These are phyloP conservation scores for Isatis tinctoria DNA, from an alignment of 345 rosid species.

Conservation along the genomic window DNA sequence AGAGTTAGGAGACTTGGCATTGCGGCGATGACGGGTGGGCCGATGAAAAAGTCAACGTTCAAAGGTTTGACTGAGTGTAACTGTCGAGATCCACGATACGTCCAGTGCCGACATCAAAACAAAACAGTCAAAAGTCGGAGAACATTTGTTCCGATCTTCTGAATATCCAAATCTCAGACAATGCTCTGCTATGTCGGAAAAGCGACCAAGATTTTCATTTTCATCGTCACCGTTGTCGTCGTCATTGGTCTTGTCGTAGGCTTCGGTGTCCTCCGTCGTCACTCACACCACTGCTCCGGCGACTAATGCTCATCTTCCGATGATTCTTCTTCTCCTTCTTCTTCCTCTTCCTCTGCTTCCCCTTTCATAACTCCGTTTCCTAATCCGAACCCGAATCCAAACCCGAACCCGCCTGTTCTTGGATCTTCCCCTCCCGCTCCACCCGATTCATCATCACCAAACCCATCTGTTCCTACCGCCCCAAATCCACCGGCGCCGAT, in stretches of 20 bases:
- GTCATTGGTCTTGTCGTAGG: constrained; percentile 71
- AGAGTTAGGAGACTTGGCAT: background rate
- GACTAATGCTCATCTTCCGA: constrained; percentile 45
- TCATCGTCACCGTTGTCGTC: constrained; percentile 64
- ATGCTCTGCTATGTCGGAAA: constrained; percentile 90
- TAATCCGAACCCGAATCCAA: constrained; percentile 15
- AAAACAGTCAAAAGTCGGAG: background rate
- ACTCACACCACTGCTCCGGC: constrained; percentile 53
- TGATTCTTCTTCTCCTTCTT: constrained; percentile 27
- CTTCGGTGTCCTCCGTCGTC: constrained; percentile 59
- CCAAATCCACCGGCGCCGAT: constrained; percentile 37
- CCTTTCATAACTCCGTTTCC: constrained; percentile 40
- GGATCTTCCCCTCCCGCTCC: constrained; percentile 31
- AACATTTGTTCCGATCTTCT: background rate
- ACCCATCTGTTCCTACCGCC: constrained; percentile 23
- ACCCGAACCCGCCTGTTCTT: constrained; percentile 35
- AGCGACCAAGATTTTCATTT: constrained; percentile 98
- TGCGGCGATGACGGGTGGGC: background rate
- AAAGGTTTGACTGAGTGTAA: constrained; percentile 16
- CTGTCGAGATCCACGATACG: background rate
- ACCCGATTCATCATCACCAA: constrained; percentile 24
- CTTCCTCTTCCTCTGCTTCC: constrained; percentile 38
- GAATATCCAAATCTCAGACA: constrained; percentile 21
- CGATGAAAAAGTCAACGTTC: constrained; percentile 17
- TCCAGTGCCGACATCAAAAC: background rate